phyloP scores from a whole-genome alignment of 306 rosid species.

The Malus sieversii region DNA sequence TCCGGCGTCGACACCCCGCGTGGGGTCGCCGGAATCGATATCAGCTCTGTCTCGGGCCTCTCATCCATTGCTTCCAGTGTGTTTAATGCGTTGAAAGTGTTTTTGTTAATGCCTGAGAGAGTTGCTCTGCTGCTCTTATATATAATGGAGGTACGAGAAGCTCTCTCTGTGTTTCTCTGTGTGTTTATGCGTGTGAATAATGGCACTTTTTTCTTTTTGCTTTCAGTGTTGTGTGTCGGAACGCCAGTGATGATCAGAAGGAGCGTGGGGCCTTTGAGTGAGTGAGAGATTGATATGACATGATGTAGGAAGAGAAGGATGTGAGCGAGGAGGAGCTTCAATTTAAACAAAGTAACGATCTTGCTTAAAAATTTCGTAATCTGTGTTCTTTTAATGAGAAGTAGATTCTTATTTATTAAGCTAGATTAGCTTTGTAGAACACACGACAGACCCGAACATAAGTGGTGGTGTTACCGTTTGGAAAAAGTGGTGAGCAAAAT shows the following conservation, averaged over 20 bases:
- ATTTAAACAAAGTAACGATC: not conserved
- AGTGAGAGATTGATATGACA: not conserved
- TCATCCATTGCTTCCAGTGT: conserved; percentile 52
- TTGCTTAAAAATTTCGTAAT: not conserved
- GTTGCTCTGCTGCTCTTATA: not conserved
- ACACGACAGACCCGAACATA: no score
- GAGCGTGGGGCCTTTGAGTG: not conserved
- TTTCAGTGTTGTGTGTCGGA: conserved; percentile 19
- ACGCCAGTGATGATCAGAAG: conserved; percentile 7
- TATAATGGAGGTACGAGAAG: not conserved
- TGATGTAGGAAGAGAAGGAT: not conserved
- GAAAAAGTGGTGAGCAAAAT: no score
- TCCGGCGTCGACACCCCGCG: conserved; percentile 85
- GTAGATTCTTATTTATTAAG: not conserved
- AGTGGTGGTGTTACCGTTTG: no score
- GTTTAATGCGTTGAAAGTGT: not conserved
- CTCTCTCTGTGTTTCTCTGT: not conserved
- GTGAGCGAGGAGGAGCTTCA: not conserved
- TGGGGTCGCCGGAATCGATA: conserved; percentile 92
- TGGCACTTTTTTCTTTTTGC: not conserved
- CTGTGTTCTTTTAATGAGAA: not conserved
- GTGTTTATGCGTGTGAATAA: not conserved
- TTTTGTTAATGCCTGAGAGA: not conserved
- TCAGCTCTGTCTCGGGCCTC: conserved; percentile 90
- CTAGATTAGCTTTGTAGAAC: no score